These are phyloP conservation scores for Akanthomyces lecanii DNA, from an alignment of 2,329 filamentous ascomycete species.

Conservation along the genomic window DNA sequence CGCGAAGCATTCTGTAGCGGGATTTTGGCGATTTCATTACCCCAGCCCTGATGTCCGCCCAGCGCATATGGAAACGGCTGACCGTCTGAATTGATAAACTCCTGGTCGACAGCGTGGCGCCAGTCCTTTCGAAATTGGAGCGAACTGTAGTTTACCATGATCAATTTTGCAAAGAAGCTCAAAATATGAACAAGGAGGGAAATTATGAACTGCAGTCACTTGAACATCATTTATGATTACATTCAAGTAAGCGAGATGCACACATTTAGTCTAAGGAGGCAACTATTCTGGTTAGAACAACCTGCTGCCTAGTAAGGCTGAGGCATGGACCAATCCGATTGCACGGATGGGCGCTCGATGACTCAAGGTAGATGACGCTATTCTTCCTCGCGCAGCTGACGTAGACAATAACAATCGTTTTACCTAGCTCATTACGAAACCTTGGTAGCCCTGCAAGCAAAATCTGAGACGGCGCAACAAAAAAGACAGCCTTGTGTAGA, in stretches of 20 bases:
- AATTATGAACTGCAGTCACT: too few species aligned
- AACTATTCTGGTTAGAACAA: background rate
- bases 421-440: too few species aligned
- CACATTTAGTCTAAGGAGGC: background rate
- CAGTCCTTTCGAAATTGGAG: constrained; percentile 13
- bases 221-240: too few species aligned
- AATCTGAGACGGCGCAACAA: too few species aligned
- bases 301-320: background rate
- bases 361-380: too few species aligned
- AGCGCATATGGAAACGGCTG: constrained; percentile 12
- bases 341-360: background rate
- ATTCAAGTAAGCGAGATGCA: background rate
- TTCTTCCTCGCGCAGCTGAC: background rate
- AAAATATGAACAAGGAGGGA: background rate
- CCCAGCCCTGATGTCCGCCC: constrained; percentile 11
- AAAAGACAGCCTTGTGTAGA: too few species aligned
- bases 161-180: background rate
- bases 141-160: constrained; percentile 5
- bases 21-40: constrained; percentile 12
- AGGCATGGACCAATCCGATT: background rate
- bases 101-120: constrained; percentile 15
- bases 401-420: background rate
- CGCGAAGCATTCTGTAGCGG: background rate
- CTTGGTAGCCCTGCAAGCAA: too few species aligned
- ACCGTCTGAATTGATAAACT: constrained; percentile 9